Evolutionary conservation across 345 rosid species (phyloP).

Genomic region (Brassica nigra): DNA sequence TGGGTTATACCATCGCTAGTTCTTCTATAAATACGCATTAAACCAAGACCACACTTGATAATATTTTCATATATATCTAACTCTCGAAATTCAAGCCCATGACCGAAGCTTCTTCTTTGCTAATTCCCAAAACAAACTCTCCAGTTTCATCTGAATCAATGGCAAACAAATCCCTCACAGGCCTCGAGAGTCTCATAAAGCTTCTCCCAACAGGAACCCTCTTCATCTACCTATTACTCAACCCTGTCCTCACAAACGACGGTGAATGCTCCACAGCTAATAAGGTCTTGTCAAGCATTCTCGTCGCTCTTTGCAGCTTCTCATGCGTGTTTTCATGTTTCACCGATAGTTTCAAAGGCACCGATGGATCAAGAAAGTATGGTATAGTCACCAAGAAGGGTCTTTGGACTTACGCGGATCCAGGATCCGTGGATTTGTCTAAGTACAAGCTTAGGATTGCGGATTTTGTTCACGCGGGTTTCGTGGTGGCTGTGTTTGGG

Average conservation of each 20-base stretch:
- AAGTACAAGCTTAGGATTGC: constrained; percentile 53
- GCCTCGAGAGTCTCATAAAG: constrained; percentile 70
- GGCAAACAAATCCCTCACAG: constrained; percentile 49
- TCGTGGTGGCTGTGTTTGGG: constrained; percentile 57
- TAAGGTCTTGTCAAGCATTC: constrained; percentile 56
- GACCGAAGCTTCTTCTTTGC: constrained; percentile 35
- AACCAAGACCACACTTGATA: constrained; percentile 28
- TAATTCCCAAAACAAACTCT: constrained; percentile 23
- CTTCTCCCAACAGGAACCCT: constrained; percentile 92
- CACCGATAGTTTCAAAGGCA: constrained; percentile 68
- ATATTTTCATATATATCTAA: constrained; percentile 12
- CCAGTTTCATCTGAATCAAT: constrained; percentile 38
- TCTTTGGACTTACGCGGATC: constrained; percentile 51
- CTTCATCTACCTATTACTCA: constrained; percentile 76
- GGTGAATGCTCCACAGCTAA: constrained; percentile 59
- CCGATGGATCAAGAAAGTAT: constrained; percentile 52
- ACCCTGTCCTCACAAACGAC: constrained; percentile 70
- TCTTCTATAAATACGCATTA: constrained; percentile 27
- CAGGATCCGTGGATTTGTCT: constrained; percentile 52
- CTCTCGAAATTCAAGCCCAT: constrained; percentile 7
- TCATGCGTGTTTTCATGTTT: constrained; percentile 70
- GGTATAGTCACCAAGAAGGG: constrained; percentile 66
- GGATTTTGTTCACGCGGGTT: constrained; percentile 66
- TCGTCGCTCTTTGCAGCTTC: constrained; percentile 63
- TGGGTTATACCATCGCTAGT: constrained; percentile 15